Evolutionary conservation across 2,329 filamentous ascomycete species (phyloP).

Genomic region (Dactylella cylindrospora): DNA sequence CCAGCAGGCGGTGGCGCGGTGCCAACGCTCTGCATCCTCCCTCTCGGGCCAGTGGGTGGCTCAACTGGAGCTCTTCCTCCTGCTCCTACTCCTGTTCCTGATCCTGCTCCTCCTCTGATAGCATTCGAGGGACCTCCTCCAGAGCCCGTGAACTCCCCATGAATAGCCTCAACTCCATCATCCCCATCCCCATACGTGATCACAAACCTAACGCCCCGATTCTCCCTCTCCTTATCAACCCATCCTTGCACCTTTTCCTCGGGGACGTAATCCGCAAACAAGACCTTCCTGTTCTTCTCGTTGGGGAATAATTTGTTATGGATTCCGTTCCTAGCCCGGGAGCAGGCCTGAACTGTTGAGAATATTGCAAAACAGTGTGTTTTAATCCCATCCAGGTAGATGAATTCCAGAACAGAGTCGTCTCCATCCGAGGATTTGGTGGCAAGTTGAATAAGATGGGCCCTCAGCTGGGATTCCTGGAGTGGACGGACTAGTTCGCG

Average conservation of each 20-base stretch:
- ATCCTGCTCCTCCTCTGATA: background rate
- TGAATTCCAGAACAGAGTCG: constrained; percentile 61
- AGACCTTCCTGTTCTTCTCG: constrained; percentile 76
- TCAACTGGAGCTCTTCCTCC: constrained; percentile 8
- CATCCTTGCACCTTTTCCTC: constrained; percentile 70
- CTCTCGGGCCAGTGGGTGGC: constrained; percentile 21
- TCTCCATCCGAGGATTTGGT: constrained; percentile 53
- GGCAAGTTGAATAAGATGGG: constrained; percentile 70
- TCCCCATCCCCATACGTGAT: constrained; percentile 61
- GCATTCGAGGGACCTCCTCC: background rate
- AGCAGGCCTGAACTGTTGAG: constrained; percentile 67
- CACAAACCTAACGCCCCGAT: constrained; percentile 65
- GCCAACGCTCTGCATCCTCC: constrained; percentile 4
- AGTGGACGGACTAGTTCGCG: constrained; percentile 86
- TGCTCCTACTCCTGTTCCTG: background rate
- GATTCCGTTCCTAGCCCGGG: constrained; percentile 71
- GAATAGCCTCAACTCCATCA: constrained; percentile 36
- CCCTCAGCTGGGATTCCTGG: constrained; percentile 66
- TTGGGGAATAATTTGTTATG: constrained; percentile 83
- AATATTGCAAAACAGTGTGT: constrained; percentile 86
- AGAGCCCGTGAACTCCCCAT: constrained; percentile 21
- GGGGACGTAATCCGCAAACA: constrained; percentile 90
- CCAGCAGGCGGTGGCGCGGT: constrained; percentile 14
- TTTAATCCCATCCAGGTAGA: constrained; percentile 80
- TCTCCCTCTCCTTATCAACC: constrained; percentile 68